Conservation (phyloP, 306 rosid genomes). For the Hippophae rhamnoides region DNA sequence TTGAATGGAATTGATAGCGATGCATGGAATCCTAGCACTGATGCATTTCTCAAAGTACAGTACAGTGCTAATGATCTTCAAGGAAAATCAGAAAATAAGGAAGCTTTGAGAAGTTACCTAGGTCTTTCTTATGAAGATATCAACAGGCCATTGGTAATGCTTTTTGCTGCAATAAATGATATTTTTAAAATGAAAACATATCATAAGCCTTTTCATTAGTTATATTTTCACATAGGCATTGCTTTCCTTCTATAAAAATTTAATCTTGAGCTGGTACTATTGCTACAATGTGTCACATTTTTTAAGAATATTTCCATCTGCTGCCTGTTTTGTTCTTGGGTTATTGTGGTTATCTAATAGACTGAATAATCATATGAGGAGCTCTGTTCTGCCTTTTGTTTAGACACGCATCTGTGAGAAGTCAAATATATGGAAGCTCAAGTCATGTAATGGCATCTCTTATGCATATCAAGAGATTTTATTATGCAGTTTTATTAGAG, state of each 20-base stretch:
- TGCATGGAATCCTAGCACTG: slow-evolving; percentile 85
- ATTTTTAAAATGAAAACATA: slow-evolving; percentile 10
- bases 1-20: slow-evolving; percentile 91
- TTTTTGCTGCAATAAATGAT: slow-evolving; percentile 18
- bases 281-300: slow-evolving; percentile 1
- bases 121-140: slow-evolving; percentile 59
- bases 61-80: slow-evolving; percentile 68
- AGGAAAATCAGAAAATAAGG: slow-evolving; percentile 82
- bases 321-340: too few relatives aligned
- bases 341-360: too few relatives aligned
- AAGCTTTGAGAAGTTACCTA: slow-evolving; percentile 60
- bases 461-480: too few relatives aligned
- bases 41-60: slow-evolving; percentile 62
- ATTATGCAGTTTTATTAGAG: too few relatives aligned
- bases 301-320: background rate
- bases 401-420: too few relatives aligned
- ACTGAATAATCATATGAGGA: too few relatives aligned
- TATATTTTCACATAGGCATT: background rate
- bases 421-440: too few relatives aligned
- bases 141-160: slow-evolving; percentile 76
- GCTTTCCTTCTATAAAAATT: background rate
- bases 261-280: background rate
- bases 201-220: background rate
- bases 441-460: too few relatives aligned
- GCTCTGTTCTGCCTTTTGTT: too few relatives aligned